A percentile compares a stretch with the other conserved stretches of the same genome.
Conservation (phyloP, 2,329 filamentous ascomycete genomes). For the Sclerotinia sclerotiorum region DNA sequence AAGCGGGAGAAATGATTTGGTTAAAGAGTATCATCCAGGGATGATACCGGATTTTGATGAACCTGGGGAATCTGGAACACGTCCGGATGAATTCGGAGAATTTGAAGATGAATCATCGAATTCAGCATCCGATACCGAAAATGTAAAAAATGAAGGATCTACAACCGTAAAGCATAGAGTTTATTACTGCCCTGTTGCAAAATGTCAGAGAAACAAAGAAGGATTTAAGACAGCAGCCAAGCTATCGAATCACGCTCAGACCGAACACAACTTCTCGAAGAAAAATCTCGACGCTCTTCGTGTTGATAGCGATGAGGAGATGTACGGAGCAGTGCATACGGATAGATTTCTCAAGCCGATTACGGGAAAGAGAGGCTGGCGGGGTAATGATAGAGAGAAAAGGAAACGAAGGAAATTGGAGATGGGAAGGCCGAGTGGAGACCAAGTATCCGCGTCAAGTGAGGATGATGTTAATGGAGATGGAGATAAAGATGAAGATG, state of each 20-base stretch:
- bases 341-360: conserved; percentile 66
- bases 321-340: conserved; percentile 62
- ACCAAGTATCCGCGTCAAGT: neutral
- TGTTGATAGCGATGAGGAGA: conserved; percentile 45
- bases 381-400: conserved; percentile 25
- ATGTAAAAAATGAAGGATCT: neutral
- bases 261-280: conserved; percentile 46
- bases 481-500: neutral
- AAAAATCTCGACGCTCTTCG: conserved; percentile 54
- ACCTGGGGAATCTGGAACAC: neutral
- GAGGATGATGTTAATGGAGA: neutral
- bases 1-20: conserved; percentile 22
- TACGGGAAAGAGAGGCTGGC: conserved; percentile 23
- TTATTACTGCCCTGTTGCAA: conserved; percentile 42
- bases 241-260: conserved; percentile 47
- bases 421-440: neutral
- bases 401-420: conserved; percentile 40
- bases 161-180: conserved; percentile 4
- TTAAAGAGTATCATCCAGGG: conserved; percentile 35
- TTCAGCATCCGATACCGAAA: neutral
- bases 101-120: conserved; percentile 9
- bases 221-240: conserved; percentile 44
- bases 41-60: conserved; percentile 29
- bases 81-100: conserved; percentile 7
- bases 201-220: conserved; percentile 42